These are phyloP conservation scores for Sporisorium sorghi DNA, from an alignment of 1,284 basidiomycete genomes.

Conservation along the genomic window DNA sequence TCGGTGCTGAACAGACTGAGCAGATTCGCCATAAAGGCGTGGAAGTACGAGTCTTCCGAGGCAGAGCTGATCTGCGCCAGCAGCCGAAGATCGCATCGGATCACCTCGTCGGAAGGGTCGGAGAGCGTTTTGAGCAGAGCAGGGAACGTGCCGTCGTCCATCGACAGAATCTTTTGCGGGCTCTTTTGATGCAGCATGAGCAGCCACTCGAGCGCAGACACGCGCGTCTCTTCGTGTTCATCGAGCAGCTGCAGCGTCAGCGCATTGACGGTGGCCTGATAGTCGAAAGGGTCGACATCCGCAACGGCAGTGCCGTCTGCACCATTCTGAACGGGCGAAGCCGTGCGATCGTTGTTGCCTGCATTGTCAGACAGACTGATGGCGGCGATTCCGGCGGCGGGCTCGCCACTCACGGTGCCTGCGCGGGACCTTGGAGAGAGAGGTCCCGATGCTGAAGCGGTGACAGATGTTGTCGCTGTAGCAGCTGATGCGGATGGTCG, in stretches of 20 bases:
- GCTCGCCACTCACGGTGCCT: slow-evolving; percentile 24
- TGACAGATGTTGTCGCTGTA: not conserved
- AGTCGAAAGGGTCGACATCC: slow-evolving; percentile 84
- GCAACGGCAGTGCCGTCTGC: not conserved
- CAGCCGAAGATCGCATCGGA: slow-evolving; percentile 93
- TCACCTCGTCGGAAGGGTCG: slow-evolving; percentile 95
- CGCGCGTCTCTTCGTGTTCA: slow-evolving; percentile 94
- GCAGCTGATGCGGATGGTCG: slow-evolving; percentile 5
- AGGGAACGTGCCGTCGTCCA: slow-evolving; percentile 96
- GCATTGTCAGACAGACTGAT: slow-evolving; percentile 20
- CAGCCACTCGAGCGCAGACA: slow-evolving; percentile 96
- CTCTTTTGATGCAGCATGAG: slow-evolving; percentile 98
- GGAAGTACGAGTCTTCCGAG: slow-evolving; percentile 96
- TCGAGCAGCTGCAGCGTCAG: slow-evolving; percentile 93
- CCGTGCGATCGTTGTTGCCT: slow-evolving; percentile 16
- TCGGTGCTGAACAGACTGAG: slow-evolving; percentile 96
- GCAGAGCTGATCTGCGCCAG: slow-evolving; percentile 92
- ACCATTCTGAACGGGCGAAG: slow-evolving; percentile 8
- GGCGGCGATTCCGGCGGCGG: slow-evolving; percentile 17
- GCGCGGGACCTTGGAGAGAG: slow-evolving; percentile 29
- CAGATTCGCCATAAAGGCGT: slow-evolving; percentile 92
- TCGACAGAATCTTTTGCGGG: slow-evolving; percentile 93
- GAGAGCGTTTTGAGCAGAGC: slow-evolving; percentile 94
- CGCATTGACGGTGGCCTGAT: slow-evolving; percentile 89
- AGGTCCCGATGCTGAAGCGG: slow-evolving; percentile 11